Evolutionary conservation across 2,329 filamentous ascomycete genomes (phyloP).

Genomic region (Sporothrix variecibatus): DNA sequence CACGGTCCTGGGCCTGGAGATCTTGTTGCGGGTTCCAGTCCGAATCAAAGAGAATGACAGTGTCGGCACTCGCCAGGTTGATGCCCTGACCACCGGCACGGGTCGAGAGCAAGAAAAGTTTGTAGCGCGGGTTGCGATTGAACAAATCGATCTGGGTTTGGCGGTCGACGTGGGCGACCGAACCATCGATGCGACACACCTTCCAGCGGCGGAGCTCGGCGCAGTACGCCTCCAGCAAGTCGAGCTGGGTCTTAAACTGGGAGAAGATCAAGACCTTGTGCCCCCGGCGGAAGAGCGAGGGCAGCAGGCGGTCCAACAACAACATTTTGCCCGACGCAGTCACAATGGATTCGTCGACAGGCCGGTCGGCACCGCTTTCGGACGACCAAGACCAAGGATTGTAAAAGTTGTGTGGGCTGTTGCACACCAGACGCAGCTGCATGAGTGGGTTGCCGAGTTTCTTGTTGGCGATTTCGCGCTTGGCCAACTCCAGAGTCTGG

Average conservation of each 20-base stretch:
- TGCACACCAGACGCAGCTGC: constrained; percentile 88
- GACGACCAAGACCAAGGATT: constrained; percentile 71
- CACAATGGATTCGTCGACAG: constrained; percentile 77
- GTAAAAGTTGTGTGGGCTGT: constrained; percentile 95
- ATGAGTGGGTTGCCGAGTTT: constrained; percentile 92
- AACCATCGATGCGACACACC: constrained; percentile 87
- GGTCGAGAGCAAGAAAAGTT: constrained; percentile 85
- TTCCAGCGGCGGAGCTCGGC: constrained; percentile 74
- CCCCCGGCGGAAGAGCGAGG: constrained; percentile 67
- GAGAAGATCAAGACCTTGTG: constrained; percentile 97
- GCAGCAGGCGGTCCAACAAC: constrained; percentile 82
- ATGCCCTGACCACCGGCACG: constrained; percentile 93
- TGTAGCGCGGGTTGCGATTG: constrained; percentile 65
- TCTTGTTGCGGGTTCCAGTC: constrained; percentile 98
- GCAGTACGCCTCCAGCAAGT: constrained; percentile 87
- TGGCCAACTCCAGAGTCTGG: constrained; percentile 74
- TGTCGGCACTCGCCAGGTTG: constrained; percentile 88
- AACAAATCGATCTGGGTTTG: constrained; percentile 72
- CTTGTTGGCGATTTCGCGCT: constrained; percentile 84
- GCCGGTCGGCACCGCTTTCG: constrained; percentile 46
- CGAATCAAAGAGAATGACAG: constrained; percentile 84
- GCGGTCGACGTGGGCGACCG: constrained; percentile 72
- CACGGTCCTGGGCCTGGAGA: constrained; percentile 92
- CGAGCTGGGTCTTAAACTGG: constrained; percentile 92
- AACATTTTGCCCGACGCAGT: constrained; percentile 95